Evolutionary conservation across 139 green algal species (phyloP).

Genomic region (Edaphochlamys debaryana): DNA sequence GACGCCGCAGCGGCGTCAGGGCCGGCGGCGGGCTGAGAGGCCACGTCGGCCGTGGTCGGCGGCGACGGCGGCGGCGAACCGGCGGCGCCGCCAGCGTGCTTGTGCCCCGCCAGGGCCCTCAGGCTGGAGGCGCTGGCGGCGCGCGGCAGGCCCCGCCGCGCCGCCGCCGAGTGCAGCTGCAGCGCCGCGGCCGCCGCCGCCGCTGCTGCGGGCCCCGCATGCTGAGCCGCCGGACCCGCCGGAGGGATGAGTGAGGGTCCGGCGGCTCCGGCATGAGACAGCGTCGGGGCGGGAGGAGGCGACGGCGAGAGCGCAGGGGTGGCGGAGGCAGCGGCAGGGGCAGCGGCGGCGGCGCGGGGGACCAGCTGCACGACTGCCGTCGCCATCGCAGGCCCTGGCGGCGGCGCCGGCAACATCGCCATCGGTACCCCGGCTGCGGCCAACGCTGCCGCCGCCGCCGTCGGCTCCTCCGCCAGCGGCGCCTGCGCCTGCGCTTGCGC

Average conservation of each 20-base stretch:
- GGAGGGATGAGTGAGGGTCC: not conserved
- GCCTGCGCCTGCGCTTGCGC: not conserved
- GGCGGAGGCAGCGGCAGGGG: not conserved
- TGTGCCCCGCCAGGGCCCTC: not conserved
- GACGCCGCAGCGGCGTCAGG: not conserved
- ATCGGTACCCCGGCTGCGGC: too few relatives aligned
- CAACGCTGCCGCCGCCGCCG: too few relatives aligned
- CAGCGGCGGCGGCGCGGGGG: too few relatives aligned
- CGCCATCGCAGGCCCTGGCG: too few relatives aligned
- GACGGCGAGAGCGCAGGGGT: not conserved
- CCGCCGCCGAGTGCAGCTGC: not conserved
- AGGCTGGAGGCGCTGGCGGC: conserved; percentile 3
- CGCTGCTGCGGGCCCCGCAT: not conserved
- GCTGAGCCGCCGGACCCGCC: not conserved
- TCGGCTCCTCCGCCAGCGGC: too few relatives aligned
- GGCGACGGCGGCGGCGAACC: not conserved
- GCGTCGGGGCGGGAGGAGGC: not conserved
- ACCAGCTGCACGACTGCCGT: too few relatives aligned
- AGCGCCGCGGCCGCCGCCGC: too few relatives aligned
- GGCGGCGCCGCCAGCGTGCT: not conserved
- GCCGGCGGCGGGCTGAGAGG: not conserved
- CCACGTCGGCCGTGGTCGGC: not conserved
- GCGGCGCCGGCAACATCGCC: too few relatives aligned
- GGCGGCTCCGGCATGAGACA: too few relatives aligned
- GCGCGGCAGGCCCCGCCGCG: not conserved